These are phyloP conservation scores for Cutaneotrichosporon spelunceum DNA, from an alignment of 1,284 basidiomycete genomes.

Conservation along the genomic window DNA sequence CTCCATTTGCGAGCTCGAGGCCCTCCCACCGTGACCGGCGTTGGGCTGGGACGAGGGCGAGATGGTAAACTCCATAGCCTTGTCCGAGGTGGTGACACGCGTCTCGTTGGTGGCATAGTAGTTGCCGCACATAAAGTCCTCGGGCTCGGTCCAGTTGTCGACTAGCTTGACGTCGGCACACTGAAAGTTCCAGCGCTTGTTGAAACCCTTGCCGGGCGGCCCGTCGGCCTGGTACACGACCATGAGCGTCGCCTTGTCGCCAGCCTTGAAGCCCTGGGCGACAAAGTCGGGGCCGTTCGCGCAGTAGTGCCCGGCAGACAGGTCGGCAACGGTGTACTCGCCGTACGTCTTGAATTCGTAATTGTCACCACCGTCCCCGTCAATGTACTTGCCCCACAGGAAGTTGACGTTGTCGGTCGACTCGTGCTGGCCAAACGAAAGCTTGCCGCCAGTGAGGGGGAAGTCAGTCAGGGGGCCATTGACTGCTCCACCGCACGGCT, in stretches of 20 bases:
- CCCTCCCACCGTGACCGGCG: neutral
- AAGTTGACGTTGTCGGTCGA: constrained; percentile 74
- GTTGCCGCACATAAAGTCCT: constrained; percentile 17
- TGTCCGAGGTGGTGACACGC: neutral
- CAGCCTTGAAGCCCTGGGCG: constrained; percentile 28
- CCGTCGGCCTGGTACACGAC: constrained; percentile 32
- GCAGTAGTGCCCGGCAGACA: constrained; percentile 35
- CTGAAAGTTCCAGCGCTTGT: constrained; percentile 26
- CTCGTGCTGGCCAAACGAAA: constrained; percentile 46
- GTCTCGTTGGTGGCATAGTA: neutral
- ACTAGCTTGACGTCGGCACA: constrained; percentile 39
- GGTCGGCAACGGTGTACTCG: constrained; percentile 24
- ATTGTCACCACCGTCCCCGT: constrained; percentile 9
- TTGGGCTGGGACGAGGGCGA: neutral
- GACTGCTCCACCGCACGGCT: constrained; percentile 9
- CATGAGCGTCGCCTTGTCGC: constrained; percentile 34
- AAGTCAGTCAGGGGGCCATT: constrained; percentile 11
- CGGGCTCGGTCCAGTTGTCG: constrained; percentile 17
- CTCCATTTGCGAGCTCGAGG: neutral
- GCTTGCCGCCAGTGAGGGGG: constrained; percentile 19
- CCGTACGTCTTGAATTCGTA: constrained; percentile 29
- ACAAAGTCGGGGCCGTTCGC: constrained; percentile 35
- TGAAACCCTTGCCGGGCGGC: constrained; percentile 7
- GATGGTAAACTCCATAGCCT: neutral
- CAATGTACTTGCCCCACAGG: constrained; percentile 49